Evolutionary conservation across 345 rosid genomes (phyloP).

Genomic region (Tarenaya hassleriana): DNA sequence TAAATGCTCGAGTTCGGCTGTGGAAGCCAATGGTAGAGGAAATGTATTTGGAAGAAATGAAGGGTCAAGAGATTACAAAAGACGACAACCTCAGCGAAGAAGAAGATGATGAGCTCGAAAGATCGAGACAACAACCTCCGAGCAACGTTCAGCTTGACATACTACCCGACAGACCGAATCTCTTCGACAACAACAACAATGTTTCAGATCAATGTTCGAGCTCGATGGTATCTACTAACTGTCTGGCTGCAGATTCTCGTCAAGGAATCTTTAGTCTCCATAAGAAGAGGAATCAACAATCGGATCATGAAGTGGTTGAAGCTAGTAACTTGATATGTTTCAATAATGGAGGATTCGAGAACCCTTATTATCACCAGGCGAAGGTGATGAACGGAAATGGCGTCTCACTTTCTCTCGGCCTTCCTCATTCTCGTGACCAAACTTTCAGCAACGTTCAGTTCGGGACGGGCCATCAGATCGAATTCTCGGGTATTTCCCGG

Average conservation of each 20-base stretch:
- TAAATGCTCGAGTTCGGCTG: no score
- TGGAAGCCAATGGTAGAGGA: no score
- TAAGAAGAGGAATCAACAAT: slow-evolving; percentile 19
- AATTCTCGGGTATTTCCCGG: slow-evolving; percentile 16
- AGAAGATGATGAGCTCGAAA: no score
- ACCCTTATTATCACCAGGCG: no score
- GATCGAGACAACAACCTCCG: slow-evolving; percentile 38
- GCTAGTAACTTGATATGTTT: slow-evolving; percentile 39
- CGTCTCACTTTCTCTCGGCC: slow-evolving; percentile 63
- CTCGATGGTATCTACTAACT: not conserved
- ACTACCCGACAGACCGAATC: no score
- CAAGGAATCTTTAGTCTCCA: slow-evolving; percentile 8
- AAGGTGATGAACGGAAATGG: slow-evolving; percentile 36
- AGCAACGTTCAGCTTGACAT: no score
- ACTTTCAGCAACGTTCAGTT: slow-evolving; percentile 19
- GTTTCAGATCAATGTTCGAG: slow-evolving; percentile 16
- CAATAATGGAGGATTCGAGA: slow-evolving; percentile 36
- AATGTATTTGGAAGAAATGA: slow-evolving; percentile 61
- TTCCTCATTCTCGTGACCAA: slow-evolving; percentile 45
- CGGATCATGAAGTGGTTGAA: no score
- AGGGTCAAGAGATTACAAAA: slow-evolving; percentile 33
- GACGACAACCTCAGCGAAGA: slow-evolving; percentile 18
- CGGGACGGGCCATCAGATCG: slow-evolving; percentile 19
- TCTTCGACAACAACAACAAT: slow-evolving; percentile 17
- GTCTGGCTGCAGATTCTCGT: no score